Evolutionary conservation across 345 rosid genomes (phyloP).

Genomic region (Murraya paniculata): DNA sequence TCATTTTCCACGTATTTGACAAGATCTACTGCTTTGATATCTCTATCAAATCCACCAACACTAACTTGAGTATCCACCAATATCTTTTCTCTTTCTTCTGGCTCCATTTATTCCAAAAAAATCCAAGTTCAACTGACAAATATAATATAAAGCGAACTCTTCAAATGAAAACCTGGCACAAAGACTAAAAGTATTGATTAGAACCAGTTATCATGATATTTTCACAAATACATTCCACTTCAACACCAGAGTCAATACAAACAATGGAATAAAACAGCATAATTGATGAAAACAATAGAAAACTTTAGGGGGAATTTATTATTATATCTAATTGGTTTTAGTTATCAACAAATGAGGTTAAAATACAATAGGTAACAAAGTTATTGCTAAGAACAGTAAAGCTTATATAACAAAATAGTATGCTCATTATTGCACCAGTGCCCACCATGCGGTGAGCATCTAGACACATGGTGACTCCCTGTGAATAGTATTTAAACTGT

Average conservation of each 20-base stretch:
- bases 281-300: background rate
- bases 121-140: background rate
- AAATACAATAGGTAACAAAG: background rate
- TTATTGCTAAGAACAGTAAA: background rate
- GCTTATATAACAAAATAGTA: background rate
- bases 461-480: no score
- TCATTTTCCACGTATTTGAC: conserved; percentile 49
- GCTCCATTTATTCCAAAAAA: conserved; percentile 31
- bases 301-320: background rate
- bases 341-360: background rate
- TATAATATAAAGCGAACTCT: background rate
- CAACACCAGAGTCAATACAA: background rate
- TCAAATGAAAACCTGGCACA: background rate
- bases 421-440: no score
- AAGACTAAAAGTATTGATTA: background rate
- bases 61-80: conserved; percentile 66
- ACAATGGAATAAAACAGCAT: background rate
- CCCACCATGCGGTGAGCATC: no score
- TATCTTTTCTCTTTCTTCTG: conserved; percentile 33
- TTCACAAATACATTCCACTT: background rate
- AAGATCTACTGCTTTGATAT: conserved; percentile 61
- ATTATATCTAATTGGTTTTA: background rate
- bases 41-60: conserved; percentile 66
- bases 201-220: background rate
- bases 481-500: no score